Evolutionary conservation across 2,329 filamentous ascomycete species (phyloP).

Genomic region (Blumeria graminis): DNA sequence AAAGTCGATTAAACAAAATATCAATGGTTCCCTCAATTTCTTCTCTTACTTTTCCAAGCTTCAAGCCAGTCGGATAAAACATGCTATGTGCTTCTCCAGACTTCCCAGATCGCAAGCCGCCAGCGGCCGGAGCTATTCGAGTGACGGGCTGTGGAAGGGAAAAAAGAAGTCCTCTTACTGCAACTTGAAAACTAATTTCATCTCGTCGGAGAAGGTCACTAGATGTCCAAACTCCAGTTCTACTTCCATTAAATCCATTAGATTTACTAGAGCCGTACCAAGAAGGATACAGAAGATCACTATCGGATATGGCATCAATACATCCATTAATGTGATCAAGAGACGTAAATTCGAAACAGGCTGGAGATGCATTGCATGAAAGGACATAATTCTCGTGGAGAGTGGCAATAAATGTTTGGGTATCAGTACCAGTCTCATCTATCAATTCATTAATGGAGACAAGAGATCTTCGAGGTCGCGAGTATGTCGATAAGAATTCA

Average conservation of each 20-base stretch:
- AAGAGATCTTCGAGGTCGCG: slow-evolving; percentile 36
- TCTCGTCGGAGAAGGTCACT: slow-evolving; percentile 69
- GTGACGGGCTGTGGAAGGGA: slow-evolving; percentile 70
- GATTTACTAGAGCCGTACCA: slow-evolving; percentile 43
- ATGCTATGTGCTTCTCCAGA: slow-evolving; percentile 53
- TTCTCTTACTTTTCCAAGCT: slow-evolving; percentile 62
- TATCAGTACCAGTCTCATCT: slow-evolving; percentile 82
- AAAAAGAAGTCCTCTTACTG: slow-evolving; percentile 67
- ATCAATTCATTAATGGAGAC: slow-evolving; percentile 55
- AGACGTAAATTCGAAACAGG: slow-evolving; percentile 29
- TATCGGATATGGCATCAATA: slow-evolving; percentile 65
- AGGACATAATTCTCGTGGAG: slow-evolving; percentile 83
- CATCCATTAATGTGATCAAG: slow-evolving; percentile 66
- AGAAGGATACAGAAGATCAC: slow-evolving; percentile 60
- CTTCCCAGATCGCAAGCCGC: slow-evolving; percentile 14
- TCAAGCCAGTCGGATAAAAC: slow-evolving; percentile 72
- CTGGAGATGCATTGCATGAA: slow-evolving; percentile 43
- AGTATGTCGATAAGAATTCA: slow-evolving; percentile 28
- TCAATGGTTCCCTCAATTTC: slow-evolving; percentile 56
- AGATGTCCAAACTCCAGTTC: slow-evolving; percentile 22
- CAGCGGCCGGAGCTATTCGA: slow-evolving; percentile 23
- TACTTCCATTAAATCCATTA: slow-evolving; percentile 24
- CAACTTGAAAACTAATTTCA: slow-evolving; percentile 81
- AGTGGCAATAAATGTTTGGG: slow-evolving; percentile 67
- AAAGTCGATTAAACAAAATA: slow-evolving; percentile 36